A percentile compares a stretch with the other conserved stretches of the same genome.
Evolutionary conservation across 176 grass and related monocot genomes (phyloP).

Genomic region (Poa annua): DNA sequence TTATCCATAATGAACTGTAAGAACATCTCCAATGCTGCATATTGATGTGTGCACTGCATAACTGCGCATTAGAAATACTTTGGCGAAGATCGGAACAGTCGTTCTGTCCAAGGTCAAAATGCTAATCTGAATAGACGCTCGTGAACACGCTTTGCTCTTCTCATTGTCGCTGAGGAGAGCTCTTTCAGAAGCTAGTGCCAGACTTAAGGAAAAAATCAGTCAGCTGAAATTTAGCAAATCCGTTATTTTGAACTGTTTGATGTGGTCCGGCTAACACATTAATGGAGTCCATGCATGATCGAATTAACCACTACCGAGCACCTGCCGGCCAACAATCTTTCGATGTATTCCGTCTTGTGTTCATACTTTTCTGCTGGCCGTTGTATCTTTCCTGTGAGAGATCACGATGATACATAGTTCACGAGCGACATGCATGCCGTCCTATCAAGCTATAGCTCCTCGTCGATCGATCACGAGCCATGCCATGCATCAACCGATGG

Average conservation of each 20-base stretch:
- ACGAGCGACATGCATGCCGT: slow-evolving; percentile 39
- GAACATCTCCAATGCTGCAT: too few relatives aligned
- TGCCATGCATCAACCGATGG: neutral
- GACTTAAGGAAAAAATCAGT: too few relatives aligned
- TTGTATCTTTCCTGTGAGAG: slow-evolving; percentile 17
- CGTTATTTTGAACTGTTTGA: neutral
- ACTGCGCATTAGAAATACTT: too few relatives aligned
- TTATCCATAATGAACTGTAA: too few relatives aligned
- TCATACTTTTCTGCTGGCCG: slow-evolving; percentile 15
- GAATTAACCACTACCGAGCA: slow-evolving; percentile 25
- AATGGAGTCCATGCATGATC: slow-evolving; percentile 10
- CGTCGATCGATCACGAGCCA: neutral
- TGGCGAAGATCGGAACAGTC: too few relatives aligned
- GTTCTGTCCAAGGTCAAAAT: too few relatives aligned
- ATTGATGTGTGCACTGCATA: too few relatives aligned
- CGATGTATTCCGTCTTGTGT: neutral
- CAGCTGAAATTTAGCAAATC: too few relatives aligned
- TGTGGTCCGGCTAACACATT: neutral
- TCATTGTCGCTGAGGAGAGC: too few relatives aligned
- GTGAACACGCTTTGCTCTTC: too few relatives aligned
- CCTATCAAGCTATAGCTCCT: neutral
- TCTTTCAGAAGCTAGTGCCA: too few relatives aligned
- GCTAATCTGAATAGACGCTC: too few relatives aligned
- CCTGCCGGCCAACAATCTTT: neutral
- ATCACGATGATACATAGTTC: neutral